Evolutionary conservation across 495 filamentous ascomycete genomes (phyloP).

Genomic region (Aspergillus nidulans): DNA sequence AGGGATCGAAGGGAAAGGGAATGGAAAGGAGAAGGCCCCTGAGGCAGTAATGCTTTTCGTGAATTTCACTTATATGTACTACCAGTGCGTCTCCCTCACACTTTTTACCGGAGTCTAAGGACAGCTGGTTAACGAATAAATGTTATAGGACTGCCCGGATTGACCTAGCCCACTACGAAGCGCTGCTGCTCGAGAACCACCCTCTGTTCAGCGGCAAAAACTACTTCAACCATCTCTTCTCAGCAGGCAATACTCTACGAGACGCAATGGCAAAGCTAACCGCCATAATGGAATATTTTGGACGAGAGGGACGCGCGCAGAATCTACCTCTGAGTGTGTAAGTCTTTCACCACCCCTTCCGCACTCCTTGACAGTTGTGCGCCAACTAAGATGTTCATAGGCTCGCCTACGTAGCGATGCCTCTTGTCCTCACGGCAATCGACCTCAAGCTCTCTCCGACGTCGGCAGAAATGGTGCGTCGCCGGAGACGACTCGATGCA

Average conservation of each 20-base stretch:
- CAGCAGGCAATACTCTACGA: constrained; percentile 20
- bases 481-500: constrained; percentile 22
- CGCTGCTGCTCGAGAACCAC: constrained; percentile 25
- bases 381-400: constrained; percentile 1
- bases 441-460: constrained; percentile 32
- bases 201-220: constrained; percentile 8
- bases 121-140: background rate
- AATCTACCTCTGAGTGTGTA: constrained; percentile 32
- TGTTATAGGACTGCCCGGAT: constrained; percentile 18
- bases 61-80: constrained; percentile 48
- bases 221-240: constrained; percentile 13
- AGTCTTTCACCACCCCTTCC: constrained; percentile 4
- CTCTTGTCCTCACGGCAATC: constrained; percentile 31
- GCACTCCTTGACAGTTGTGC: background rate
- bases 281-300: constrained; percentile 30
- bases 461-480: constrained; percentile 10
- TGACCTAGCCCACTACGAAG: constrained; percentile 25
- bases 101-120: background rate
- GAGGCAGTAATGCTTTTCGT: constrained; percentile 37
- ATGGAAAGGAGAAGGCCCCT: constrained; percentile 5
- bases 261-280: constrained; percentile 22
- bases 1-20: background rate
- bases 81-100: constrained; percentile 33
- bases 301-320: constrained; percentile 18
- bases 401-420: constrained; percentile 32